phyloP scores from a whole-genome alignment of 768 basidiomycete species.

The Rhodotorula paludigena region DNA sequence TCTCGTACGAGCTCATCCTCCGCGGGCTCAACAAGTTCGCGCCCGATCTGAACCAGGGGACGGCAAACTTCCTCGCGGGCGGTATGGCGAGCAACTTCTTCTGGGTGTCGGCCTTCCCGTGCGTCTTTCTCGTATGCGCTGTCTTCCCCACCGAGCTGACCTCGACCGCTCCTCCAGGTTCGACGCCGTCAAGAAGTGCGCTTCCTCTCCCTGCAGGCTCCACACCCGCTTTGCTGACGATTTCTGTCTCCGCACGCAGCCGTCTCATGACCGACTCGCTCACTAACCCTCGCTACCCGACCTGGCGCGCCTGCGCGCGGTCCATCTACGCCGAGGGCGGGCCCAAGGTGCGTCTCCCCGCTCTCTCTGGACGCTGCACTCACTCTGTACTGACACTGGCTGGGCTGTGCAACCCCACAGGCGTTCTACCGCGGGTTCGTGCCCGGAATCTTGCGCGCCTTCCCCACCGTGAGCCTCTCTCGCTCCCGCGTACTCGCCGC shows the following conservation, averaged over 20 bases:
- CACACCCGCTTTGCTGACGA: neutral
- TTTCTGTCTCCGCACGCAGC: constrained; percentile 1
- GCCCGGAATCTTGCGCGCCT: constrained; percentile 38
- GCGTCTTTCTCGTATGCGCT: constrained; percentile 57
- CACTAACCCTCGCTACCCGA: constrained; percentile 35
- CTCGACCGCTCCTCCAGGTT: no score
- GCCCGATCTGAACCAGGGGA: constrained; percentile 41
- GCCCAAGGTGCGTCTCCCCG: constrained; percentile 2
- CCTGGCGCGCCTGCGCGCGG: constrained; percentile 19
- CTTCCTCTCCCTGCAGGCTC: no score
- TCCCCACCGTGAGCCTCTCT: constrained; percentile 36
- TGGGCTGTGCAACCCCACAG: neutral
- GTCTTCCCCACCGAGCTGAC: constrained; percentile 65
- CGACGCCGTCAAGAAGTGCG: constrained; percentile 78
- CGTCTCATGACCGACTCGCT: constrained; percentile 41
- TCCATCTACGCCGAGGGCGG: constrained; percentile 39
- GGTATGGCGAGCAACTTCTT: constrained; percentile 33
- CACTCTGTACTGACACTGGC: neutral
- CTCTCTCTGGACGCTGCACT: neutral
- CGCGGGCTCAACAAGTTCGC: constrained; percentile 1
- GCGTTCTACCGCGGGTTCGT: constrained; percentile 40
- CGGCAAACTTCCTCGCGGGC: constrained; percentile 48
- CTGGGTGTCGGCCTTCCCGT: neutral
- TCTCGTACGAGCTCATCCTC: constrained; percentile 23
- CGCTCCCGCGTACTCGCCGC: neutral